Base-by-base conservation (phyloP, 305 asterid genomes). In the Rubia peregrina region DNA sequence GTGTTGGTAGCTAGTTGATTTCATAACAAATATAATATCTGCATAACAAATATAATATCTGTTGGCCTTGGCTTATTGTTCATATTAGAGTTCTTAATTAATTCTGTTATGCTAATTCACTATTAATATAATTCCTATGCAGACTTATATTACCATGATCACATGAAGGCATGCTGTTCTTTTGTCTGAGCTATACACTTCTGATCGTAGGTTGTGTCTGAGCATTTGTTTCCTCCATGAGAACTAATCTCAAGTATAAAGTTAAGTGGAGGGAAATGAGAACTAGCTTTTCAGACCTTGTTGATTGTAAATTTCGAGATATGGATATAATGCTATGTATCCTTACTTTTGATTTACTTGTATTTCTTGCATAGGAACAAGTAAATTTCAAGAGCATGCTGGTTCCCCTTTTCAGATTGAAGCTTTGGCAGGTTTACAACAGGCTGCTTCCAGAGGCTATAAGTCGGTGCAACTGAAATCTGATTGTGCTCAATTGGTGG, bases 321-420 rank as follows among this genome's bases (percentile, higher is more conserved):
- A 19, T 24, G 36, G 33, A 30, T 38, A 9, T 48, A 22, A 33
- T 36, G n/a, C 17, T 33, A 42, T 22, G 53, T 33, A 16, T 19
- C 38, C 43, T 11, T 59, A 60, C n/a, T n/a, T n/a, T n/a, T 24
- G 26, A 24, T 24, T 59, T 14, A 38, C 53, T 16, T 56, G 46
- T 40, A 55, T n/a, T 17, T 67, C 61, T 17, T 66, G 57, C 48
- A 26, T 70, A 21, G 67, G 76, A 41, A 67, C 48, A 10, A 13
- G 82, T 80, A 61, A 77, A 73, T 67, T n/a, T n/a, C n/a, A n/a
- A n/a, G n/a, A n/a, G n/a, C n/a, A n/a, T n/a, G n/a, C n/a, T n/a
- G n/a, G n/a, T n/a, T n/a, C n/a, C n/a, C n/a, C n/a, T n/a, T n/a
- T n/a, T n/a, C n/a, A n/a, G n/a, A n/a, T n/a, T n/a, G n/a, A n/a